Evolutionary conservation across 73 alveolate species (phyloP).

Genomic region (Paramecium biaurelia): DNA sequence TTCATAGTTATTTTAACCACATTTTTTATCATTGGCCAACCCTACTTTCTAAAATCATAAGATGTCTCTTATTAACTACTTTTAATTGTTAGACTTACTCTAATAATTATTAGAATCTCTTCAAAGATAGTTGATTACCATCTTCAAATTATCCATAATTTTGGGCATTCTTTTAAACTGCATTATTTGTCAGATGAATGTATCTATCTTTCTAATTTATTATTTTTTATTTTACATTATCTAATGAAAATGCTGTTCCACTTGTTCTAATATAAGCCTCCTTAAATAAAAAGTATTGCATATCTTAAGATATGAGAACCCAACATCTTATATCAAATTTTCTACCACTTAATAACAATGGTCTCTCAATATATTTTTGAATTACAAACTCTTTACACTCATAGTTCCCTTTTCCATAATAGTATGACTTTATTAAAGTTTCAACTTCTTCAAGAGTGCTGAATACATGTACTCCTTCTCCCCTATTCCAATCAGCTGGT

Average conservation of each 20-base stretch:
- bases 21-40: constrained; percentile 73
- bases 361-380: constrained; percentile 94
- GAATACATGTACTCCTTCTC: constrained; percentile 76
- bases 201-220: constrained; percentile 66
- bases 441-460: constrained; percentile 58
- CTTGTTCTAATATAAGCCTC: constrained; percentile 93
- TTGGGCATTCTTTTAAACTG: constrained; percentile 84
- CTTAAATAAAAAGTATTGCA: constrained; percentile 73
- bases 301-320: constrained; percentile 81
- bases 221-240: constrained; percentile 53
- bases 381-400: constrained; percentile 75
- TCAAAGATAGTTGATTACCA: constrained; percentile 91
- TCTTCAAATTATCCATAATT: constrained; percentile 91
- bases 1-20: constrained; percentile 70
- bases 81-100: constrained; percentile 36
- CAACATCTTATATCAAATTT: constrained; percentile 96
- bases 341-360: constrained; percentile 85
- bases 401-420: constrained; percentile 6
- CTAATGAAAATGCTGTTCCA: constrained; percentile 71
- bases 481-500: constrained; percentile 79
- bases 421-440: not conserved
- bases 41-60: constrained; percentile 63
- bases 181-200: constrained; percentile 94
- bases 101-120: constrained; percentile 70
- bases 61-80: constrained; percentile 51